Conservation (phyloP, 2,329 filamentous ascomycete genomes). For the Laburnicola sp. region DNA sequence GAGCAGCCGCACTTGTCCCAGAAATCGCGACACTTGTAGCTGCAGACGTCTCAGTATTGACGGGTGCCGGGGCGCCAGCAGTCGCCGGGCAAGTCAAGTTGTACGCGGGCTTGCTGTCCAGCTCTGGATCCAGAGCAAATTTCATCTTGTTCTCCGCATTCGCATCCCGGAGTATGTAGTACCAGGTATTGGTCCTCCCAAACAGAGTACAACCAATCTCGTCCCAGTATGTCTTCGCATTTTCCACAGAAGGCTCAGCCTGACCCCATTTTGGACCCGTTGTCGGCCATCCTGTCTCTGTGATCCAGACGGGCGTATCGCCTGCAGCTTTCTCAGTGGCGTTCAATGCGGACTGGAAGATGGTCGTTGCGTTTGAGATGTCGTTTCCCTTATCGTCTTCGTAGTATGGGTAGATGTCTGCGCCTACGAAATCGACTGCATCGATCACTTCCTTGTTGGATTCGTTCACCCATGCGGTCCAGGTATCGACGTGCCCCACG, state of each 20-base stretch:
- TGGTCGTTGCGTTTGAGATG: slow-evolving; percentile 48
- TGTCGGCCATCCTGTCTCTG: slow-evolving; percentile 45
- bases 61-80: slow-evolving; percentile 16
- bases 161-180: slow-evolving; percentile 42
- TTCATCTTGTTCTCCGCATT: slow-evolving; percentile 63
- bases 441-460: slow-evolving; percentile 43
- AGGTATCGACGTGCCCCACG: slow-evolving; percentile 46
- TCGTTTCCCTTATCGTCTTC: slow-evolving; percentile 38
- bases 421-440: slow-evolving; percentile 43
- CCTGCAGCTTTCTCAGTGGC: slow-evolving; percentile 36
- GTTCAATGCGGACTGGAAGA: slow-evolving; percentile 34
- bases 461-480: slow-evolving; percentile 41
- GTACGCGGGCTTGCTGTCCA: slow-evolving; percentile 57
- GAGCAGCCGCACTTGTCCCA: not conserved
- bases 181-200: slow-evolving; percentile 39
- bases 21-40: not conserved
- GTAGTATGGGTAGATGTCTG: slow-evolving; percentile 46
- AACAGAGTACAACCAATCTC: slow-evolving; percentile 41
- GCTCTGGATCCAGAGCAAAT: slow-evolving; percentile 60
- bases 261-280: slow-evolving; percentile 34
- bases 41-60: slow-evolving; percentile 21
- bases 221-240: slow-evolving; percentile 40
- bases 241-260: slow-evolving; percentile 33
- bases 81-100: slow-evolving; percentile 55
- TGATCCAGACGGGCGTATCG: slow-evolving; percentile 44